Percentiles rank a stretch among this genome's conserved stretches.
These are phyloP conservation scores for Cokeromyces recurvatus DNA, from an alignment of 371 early-diverging fungal species.

Conservation along the genomic window DNA sequence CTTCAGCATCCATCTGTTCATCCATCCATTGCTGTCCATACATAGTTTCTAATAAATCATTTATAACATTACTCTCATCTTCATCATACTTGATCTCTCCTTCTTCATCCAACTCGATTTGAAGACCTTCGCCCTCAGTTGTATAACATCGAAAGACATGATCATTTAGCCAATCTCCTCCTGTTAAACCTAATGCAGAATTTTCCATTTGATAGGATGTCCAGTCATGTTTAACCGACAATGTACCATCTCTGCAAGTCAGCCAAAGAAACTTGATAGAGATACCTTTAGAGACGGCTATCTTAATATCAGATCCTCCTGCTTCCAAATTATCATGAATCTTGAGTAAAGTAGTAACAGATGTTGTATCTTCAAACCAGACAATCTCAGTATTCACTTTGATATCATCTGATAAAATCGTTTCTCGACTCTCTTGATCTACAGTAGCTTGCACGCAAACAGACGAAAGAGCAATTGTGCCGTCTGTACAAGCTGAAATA, in stretches of 20 bases:
- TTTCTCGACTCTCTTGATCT: not conserved
- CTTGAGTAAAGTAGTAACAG: conserved; percentile 8
- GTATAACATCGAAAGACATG: conserved; percentile 9
- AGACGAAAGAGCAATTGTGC: conserved; percentile 13
- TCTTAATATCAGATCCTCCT: conserved; percentile 1
- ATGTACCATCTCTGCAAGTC: not conserved
- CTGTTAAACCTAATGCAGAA: conserved; percentile 14
- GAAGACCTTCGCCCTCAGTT: conserved; percentile 16
- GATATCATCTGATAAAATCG: not conserved
- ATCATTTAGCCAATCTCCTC: conserved; percentile 10
- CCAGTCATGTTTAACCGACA: conserved; percentile 7
- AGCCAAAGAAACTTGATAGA: not conserved
- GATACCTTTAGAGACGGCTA: conserved; percentile 16
- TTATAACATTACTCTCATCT: not conserved
- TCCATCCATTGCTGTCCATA: conserved; percentile 24
- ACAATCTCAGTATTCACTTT: not conserved
- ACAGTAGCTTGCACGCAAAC: not conserved
- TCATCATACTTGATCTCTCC: conserved; percentile 2
- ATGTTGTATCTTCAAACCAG: conserved; percentile 15
- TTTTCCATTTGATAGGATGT: not conserved
- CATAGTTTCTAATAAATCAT: conserved; percentile 6
- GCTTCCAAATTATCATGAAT: too few relatives aligned
- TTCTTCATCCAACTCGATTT: not conserved
- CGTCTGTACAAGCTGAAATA: conserved; percentile 13
- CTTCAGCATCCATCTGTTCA: conserved; percentile 17